Evolutionary conservation across 768 basidiomycete genomes (phyloP).

Genomic region (Lepiota brunneoincarnata): DNA sequence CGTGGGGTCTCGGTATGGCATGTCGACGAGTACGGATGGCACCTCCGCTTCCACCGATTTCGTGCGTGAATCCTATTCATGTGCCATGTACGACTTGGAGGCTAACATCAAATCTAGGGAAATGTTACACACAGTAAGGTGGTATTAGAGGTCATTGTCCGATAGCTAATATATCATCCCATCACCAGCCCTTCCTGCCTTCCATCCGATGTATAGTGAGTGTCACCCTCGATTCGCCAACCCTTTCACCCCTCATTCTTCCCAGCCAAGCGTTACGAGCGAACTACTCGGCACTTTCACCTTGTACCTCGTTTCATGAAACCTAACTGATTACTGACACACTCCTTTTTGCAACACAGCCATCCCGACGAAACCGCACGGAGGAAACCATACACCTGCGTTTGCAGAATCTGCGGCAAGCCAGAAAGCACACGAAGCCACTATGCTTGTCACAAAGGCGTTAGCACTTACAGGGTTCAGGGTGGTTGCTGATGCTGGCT

Average conservation of each 20-base stretch:
- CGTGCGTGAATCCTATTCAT: slow-evolving; percentile 39
- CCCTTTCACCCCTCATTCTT: slow-evolving; percentile 22
- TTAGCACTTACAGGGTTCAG: slow-evolving; percentile 62
- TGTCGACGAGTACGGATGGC: slow-evolving; percentile 26
- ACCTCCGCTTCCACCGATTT: slow-evolving; percentile 75
- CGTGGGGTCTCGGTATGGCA: slow-evolving; percentile 41
- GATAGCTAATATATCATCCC: slow-evolving; percentile 13
- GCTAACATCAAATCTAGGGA: slow-evolving; percentile 42
- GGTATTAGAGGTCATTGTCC: slow-evolving; percentile 1
- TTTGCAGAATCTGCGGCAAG: slow-evolving; percentile 62
- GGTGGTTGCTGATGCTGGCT: slow-evolving; percentile 54
- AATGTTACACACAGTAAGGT: slow-evolving; percentile 65
- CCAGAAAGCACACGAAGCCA: slow-evolving; percentile 58
- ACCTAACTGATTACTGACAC: neutral
- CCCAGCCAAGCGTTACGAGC: no score
- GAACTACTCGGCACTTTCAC: no score
- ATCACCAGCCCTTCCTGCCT: slow-evolving; percentile 52
- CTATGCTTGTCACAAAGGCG: slow-evolving; percentile 55
- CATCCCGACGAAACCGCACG: slow-evolving; percentile 67
- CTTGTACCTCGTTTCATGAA: neutral
- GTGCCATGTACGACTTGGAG: neutral
- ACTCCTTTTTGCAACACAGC: slow-evolving; percentile 33
- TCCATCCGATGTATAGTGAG: slow-evolving; percentile 65
- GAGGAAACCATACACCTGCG: slow-evolving; percentile 74
- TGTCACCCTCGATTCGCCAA: slow-evolving; percentile 13